Evolutionary conservation across 1,284 basidiomycete genomes (phyloP).

Genomic region (Laetiporus sulphureus): DNA sequence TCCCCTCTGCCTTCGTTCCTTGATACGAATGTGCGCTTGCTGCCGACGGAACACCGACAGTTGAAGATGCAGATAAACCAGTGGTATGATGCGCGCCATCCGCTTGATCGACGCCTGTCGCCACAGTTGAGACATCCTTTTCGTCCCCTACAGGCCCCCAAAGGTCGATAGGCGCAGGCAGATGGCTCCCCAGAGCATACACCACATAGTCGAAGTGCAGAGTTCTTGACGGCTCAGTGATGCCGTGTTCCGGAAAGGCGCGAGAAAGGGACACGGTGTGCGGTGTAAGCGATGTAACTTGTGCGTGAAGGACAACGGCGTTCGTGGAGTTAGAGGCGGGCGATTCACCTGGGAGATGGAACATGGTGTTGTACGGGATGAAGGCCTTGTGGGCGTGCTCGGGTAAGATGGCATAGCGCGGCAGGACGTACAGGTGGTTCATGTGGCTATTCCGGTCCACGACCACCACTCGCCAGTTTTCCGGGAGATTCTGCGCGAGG

Average conservation of each 20-base stretch:
- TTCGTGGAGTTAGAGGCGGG: slow-evolving; percentile 3
- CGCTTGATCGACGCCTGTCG: slow-evolving; percentile 2
- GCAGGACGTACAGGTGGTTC: slow-evolving; percentile 52
- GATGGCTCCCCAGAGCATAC: slow-evolving; percentile 51
- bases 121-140: slow-evolving; percentile 2
- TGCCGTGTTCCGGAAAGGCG: slow-evolving; percentile 39
- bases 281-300: slow-evolving; percentile 37
- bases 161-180: slow-evolving; percentile 50
- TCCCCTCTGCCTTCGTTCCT: slow-evolving; percentile 41
- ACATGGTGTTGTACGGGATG: slow-evolving; percentile 55
- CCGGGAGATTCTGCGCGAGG: slow-evolving; percentile 49
- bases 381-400: slow-evolving; percentile 71
- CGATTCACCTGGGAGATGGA: slow-evolving; percentile 9
- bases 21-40: not conserved
- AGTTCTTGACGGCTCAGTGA: slow-evolving; percentile 18
- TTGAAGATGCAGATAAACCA: too few species aligned
- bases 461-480: slow-evolving; percentile 60
- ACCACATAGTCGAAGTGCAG: slow-evolving; percentile 47
- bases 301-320: slow-evolving; percentile 36
- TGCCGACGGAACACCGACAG: too few species aligned
- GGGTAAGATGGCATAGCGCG: slow-evolving; percentile 56
- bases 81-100: too few species aligned
- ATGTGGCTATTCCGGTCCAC: slow-evolving; percentile 53
- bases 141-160: slow-evolving; percentile 32
- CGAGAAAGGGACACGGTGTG: slow-evolving; percentile 40